These are phyloP conservation scores for Monilinia vaccinii-corymbosi DNA, from an alignment of 2,329 filamentous ascomycete genomes.

Conservation along the genomic window DNA sequence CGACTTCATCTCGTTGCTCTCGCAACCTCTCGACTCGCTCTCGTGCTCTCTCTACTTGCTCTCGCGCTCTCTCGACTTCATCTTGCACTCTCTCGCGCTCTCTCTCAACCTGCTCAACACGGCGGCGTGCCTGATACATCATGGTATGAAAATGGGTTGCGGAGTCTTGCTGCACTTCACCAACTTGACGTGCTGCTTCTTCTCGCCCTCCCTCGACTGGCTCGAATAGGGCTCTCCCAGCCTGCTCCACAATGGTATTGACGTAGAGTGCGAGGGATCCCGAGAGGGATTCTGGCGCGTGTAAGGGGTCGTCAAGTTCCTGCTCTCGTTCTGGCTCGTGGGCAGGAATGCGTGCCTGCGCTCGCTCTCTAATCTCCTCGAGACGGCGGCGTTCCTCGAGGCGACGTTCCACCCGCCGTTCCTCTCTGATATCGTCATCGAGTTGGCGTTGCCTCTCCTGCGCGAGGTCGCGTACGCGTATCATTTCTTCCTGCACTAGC, in stretches of 20 bases:
- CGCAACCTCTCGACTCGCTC: background rate
- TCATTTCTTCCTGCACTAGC: no score
- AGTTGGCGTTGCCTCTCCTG: background rate
- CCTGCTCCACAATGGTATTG: no score
- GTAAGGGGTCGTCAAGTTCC: no score
- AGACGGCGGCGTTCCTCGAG: background rate
- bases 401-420: background rate
- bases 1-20: no score
- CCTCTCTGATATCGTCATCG: background rate
- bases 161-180: background rate
- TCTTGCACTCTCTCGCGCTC: no score
- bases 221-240: background rate
- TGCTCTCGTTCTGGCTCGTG: no score
- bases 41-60: background rate
- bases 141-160: background rate
- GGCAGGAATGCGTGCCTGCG: background rate
- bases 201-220: background rate
- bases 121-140: background rate
- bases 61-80: no score
- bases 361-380: background rate
- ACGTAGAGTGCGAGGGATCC: no score
- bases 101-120: no score
- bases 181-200: background rate
- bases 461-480: background rate
- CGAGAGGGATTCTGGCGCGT: no score